These are phyloP conservation scores for Saccharomyces hybrid DNA, from an alignment of 1,139 yeast species.

Conservation along the genomic window DNA sequence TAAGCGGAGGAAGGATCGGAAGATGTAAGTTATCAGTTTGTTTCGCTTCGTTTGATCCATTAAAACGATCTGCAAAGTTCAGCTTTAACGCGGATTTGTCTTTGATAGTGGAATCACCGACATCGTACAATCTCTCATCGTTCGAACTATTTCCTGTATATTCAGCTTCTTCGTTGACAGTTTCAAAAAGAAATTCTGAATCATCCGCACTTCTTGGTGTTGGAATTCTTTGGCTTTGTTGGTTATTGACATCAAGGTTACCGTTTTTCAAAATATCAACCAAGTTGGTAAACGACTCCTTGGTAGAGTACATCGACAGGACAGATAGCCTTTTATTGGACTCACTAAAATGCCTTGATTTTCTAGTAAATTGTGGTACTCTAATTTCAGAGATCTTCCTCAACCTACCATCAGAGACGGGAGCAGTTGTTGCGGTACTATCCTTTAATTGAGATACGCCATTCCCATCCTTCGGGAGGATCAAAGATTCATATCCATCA, in stretches of 20 bases:
- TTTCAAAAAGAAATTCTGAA: slow-evolving; percentile 27
- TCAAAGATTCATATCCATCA: slow-evolving; percentile 13
- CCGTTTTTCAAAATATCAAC: slow-evolving; percentile 43
- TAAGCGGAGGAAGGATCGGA: not conserved
- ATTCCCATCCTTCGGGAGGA: slow-evolving; percentile 23
- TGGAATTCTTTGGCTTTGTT: slow-evolving; percentile 8
- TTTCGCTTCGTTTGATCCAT: slow-evolving; percentile 3
- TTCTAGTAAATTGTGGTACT: slow-evolving; percentile 64
- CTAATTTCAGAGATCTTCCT: slow-evolving; percentile 49
- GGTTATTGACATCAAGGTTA: slow-evolving; percentile 7
- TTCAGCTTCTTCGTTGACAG: slow-evolving; percentile 30
- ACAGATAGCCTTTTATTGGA: slow-evolving; percentile 63
- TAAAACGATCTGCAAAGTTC: slow-evolving; percentile 28
- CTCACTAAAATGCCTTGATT: slow-evolving; percentile 52
- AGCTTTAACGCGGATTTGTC: slow-evolving; percentile 4
- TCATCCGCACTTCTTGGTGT: slow-evolving; percentile 19
- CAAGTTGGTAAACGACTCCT: slow-evolving; percentile 54
- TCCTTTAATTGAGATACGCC: slow-evolving; percentile 24
- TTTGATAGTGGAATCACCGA: slow-evolving; percentile 32
- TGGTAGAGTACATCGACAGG: slow-evolving; percentile 60
- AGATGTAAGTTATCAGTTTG: not conserved
- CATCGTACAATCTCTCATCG: slow-evolving; percentile 27
- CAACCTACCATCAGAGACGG: slow-evolving; percentile 27
- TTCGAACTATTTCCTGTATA: slow-evolving; percentile 23
- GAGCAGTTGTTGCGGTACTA: slow-evolving; percentile 6